Evolutionary conservation across 2,329 filamentous ascomycete species (phyloP), one percentile per base, ranked within the genome.

Genomic region (Biscogniauxia sp.): DNA sequence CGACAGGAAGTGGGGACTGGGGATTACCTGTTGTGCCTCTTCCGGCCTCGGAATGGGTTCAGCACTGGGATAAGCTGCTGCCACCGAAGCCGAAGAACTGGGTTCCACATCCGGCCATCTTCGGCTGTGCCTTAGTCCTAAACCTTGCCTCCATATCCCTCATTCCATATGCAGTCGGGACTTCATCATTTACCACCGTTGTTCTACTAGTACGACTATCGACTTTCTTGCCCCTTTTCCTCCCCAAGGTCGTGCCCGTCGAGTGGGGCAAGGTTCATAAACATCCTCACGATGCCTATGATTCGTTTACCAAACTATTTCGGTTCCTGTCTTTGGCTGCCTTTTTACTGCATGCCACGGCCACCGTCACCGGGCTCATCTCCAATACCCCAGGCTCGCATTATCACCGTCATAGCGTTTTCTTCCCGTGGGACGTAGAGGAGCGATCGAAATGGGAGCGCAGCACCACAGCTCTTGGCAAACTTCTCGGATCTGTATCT

Each of bases 301-400:
- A 73, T 32, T 78, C 77, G 8, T 79, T 81, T 62, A 76, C 70
- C 3, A 76, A 72, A 20, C 68, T 84, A 6, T 87, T 85, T 71
- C 77, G 77, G 32, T 73, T 75, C 19, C 73, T 84, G 19, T 80
- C 82, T 2, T 60, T 75, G 0, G 67, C 73, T 1, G 81, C 80
- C 6, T 73, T 80, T 26, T 61, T 77, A 0, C 69, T 86, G 5
- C 79, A 85, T 63, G 73, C 72, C 55, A 80, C 78, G 60, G 75
- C 78, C 3, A 81, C 79, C 15, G 60, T 76, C 17, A 66, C 75
- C 17, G 80, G 75, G 3, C 66, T 86, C 17, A 66, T 77, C 15
- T 78, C 77, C 62, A 85, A 82, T 61, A 73, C 78, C 0, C 83
- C 84, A 0, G 71, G 76, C 17, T 74, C 79, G 4, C 76, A 81